phyloP scores from a whole-genome alignment of 805 yeast species.

The Wickerhamomyces queroliae region DNA sequence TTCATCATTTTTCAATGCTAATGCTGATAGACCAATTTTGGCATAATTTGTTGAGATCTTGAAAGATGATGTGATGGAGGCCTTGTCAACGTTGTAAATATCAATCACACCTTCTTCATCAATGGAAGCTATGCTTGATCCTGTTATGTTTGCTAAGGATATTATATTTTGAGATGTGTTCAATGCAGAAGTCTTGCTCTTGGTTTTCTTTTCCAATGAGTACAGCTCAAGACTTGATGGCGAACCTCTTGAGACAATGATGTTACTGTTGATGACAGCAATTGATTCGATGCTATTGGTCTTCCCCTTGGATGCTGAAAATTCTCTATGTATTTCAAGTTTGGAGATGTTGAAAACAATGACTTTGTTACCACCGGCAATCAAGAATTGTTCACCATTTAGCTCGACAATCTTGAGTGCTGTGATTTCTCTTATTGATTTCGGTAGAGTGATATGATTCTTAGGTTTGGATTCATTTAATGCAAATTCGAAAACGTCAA shows the following conservation, averaged over 20 bases:
- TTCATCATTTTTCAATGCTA: conserved; percentile 10
- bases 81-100: conserved; percentile 19
- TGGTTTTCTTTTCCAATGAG: neutral
- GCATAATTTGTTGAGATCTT: conserved; percentile 17
- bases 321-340: neutral
- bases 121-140: conserved; percentile 17
- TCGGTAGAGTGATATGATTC: conserved; percentile 6
- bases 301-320: neutral
- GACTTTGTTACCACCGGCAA: conserved; percentile 1
- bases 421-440: conserved; percentile 3
- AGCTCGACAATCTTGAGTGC: neutral
- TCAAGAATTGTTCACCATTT: neutral
- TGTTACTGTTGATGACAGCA: too few species aligned
- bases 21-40: conserved; percentile 22
- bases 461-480: conserved; percentile 12
- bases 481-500: conserved; percentile 13
- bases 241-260: neutral
- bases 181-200: neutral
- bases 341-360: neutral
- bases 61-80: conserved; percentile 4
- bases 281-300: conserved; percentile 1
- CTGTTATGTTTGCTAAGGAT: neutral
- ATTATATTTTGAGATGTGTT: neutral
- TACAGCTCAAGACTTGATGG: neutral
- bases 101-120: conserved; percentile 28